A percentile compares a stretch with the other conserved stretches of the same genome.
phyloP scores from a whole-genome alignment of 2,329 filamentous ascomycete species.

The Alternaria solani region DNA sequence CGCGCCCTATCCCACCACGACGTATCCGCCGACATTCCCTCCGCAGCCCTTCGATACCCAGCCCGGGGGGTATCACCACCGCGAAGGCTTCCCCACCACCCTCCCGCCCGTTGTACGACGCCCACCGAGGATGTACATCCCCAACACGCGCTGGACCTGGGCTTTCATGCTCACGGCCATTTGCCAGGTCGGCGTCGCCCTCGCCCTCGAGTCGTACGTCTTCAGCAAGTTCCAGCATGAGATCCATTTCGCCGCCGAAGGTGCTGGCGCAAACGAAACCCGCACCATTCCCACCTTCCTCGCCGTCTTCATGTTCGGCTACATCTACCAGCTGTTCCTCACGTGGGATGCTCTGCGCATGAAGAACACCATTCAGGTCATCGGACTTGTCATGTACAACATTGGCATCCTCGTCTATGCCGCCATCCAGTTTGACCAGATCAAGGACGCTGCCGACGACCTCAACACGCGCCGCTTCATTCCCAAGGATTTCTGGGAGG shows the following conservation, averaged over 20 bases:
- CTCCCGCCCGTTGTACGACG: slow-evolving; percentile 48
- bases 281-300: slow-evolving; percentile 91
- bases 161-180: slow-evolving; percentile 78
- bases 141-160: slow-evolving; percentile 88
- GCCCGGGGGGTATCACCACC: slow-evolving; percentile 57
- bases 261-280: slow-evolving; percentile 52
- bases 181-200: slow-evolving; percentile 79
- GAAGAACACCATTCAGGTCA: slow-evolving; percentile 98
- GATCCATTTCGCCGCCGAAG: slow-evolving; percentile 53
- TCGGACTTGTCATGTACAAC: slow-evolving; percentile 93
- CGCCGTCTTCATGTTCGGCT: slow-evolving; percentile 96
- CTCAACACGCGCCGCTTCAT: slow-evolving; percentile 61
- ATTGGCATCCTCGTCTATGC: slow-evolving; percentile 91
- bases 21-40: slow-evolving; percentile 53
- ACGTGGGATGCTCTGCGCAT: slow-evolving; percentile 92
- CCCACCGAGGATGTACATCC: slow-evolving; percentile 70
- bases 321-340: slow-evolving; percentile 87
- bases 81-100: slow-evolving; percentile 53
- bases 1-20: slow-evolving; percentile 50
- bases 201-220: slow-evolving; percentile 86
- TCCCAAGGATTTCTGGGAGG: slow-evolving; percentile 67
- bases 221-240: slow-evolving; percentile 84
- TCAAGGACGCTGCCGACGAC: slow-evolving; percentile 72
- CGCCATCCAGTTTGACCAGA: slow-evolving; percentile 90
- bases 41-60: slow-evolving; percentile 55